Evolutionary conservation across 2,329 filamentous ascomycete species (phyloP), one percentile per base, ranked within the genome.

Genomic region (Penicillium sp.): DNA sequence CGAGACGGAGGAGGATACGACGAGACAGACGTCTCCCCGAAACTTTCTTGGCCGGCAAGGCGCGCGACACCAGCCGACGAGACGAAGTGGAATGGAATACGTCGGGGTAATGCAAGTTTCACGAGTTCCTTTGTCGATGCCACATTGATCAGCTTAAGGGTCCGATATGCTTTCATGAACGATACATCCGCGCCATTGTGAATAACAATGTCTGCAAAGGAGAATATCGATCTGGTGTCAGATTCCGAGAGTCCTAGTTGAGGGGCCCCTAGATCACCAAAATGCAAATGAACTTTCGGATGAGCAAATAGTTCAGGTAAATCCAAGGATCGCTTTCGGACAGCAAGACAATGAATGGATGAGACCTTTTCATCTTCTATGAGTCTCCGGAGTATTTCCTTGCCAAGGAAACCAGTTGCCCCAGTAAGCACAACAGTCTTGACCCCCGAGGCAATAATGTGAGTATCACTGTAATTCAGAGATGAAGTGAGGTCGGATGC

Each of bases 1-100:
- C 72, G 63, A 4, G 50, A 38, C 1, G 74, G 66, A 0, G 73
- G 74, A 6, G 54, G 48, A 42, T 58, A 62, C 1, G 23, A 19
- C 13, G 62, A 56, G 15, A 66, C 54, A 8, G 66, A 62, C 2
- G 4, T 21, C 19, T 63, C 64, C 13, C 58, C 62, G 17, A 66
- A 66, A 6, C 54, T 61, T 2, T 60, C 46, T 13, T 57, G 52
- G 4, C 17, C 43, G 33, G 54, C 31, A 37, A 67, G 59, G 10
- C 63, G 57, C 7, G 61, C 53, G 1, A 69, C 66, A 10, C 64
- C 65, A 2, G 60, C 66, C 0, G 67, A 60, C 0, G 71, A 73
- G n/a, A 73, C 60, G 51, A 68, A 73, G 56, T 69, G 72, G 23
- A 75, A 64, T 0, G 72, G 71, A 17, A 71, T 59, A 1, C 50